These are phyloP conservation scores for Larix kaempferi DNA, from an alignment of 75 land plant species.

Conservation along the genomic window DNA sequence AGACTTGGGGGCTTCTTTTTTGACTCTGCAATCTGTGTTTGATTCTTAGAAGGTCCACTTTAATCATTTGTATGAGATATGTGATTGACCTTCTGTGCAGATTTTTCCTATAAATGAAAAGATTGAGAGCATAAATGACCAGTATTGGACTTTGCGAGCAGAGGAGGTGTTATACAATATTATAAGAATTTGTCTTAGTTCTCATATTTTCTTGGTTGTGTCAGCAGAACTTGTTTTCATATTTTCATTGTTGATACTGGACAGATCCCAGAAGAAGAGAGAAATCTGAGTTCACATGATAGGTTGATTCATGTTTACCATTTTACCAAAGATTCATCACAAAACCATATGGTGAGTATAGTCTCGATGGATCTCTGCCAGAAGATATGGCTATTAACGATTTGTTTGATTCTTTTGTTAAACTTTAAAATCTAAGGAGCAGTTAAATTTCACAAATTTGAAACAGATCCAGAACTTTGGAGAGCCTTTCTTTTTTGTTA, in stretches of 20 bases:
- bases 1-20: constrained; percentile 4
- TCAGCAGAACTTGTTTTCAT: background rate
- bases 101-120: constrained; percentile 30
- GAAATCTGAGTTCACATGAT: constrained; percentile 9
- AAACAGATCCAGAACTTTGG: constrained; percentile 38
- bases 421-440: background rate
- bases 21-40: background rate
- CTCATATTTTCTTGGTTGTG: no score
- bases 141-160: constrained; percentile 34
- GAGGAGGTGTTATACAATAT: constrained; percentile 17
- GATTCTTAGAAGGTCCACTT: background rate
- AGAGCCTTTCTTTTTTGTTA: constrained; percentile 30
- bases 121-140: constrained; percentile 35
- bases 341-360: constrained; percentile 23
- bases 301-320: constrained; percentile 33
- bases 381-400: background rate
- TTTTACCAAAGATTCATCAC: constrained; percentile 23
- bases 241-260: background rate
- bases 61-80: background rate
- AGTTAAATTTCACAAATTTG: background rate
- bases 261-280: constrained; percentile 36
- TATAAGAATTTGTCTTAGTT: background rate
- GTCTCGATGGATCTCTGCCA: background rate
- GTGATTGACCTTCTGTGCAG: constrained; percentile 18
- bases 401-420: background rate